Conservation (phyloP, 2,329 filamentous ascomycete species). For the Penicillium sp. region DNA sequence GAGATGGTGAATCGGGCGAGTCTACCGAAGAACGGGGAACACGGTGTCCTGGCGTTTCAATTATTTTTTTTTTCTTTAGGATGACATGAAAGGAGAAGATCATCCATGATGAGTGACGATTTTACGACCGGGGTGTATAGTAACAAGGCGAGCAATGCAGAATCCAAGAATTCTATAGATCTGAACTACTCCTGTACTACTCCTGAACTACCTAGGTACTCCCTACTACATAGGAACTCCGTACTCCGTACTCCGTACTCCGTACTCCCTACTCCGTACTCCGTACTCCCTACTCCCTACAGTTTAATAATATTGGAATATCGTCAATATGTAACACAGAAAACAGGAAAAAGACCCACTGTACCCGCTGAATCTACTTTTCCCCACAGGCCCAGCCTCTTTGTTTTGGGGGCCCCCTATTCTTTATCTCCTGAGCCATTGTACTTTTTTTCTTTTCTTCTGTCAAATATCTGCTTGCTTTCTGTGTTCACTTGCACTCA, state of each 20-base stretch:
- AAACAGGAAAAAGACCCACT: background rate
- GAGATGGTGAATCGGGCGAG: conserved; percentile 9
- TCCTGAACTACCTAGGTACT: background rate
- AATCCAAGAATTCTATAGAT: background rate
- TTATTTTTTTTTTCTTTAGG: background rate
- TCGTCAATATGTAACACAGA: too few relatives aligned
- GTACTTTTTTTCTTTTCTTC: conserved; percentile 6
- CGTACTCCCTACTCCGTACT: too few relatives aligned
- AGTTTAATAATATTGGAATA: too few relatives aligned
- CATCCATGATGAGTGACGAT: conserved; percentile 1
- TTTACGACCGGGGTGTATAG: background rate
- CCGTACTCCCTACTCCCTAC: too few relatives aligned
- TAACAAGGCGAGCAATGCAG: background rate
- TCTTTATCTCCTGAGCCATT: conserved; percentile 5
- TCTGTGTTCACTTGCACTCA: background rate
- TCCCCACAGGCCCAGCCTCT: conserved; percentile 19
- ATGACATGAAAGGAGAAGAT: background rate
- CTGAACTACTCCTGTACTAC: background rate
- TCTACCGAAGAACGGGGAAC: conserved; percentile 3
- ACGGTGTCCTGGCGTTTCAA: conserved; percentile 4
- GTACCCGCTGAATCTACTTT: background rate
- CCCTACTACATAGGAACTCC: too few relatives aligned
- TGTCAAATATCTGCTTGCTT: background rate
- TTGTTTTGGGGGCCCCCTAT: conserved; percentile 9
- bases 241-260: too few relatives aligned